Evolutionary conservation across 2,329 filamentous ascomycete species (phyloP), one percentile per base, ranked within the genome.

Genomic region (Colletotrichum sp.): DNA sequence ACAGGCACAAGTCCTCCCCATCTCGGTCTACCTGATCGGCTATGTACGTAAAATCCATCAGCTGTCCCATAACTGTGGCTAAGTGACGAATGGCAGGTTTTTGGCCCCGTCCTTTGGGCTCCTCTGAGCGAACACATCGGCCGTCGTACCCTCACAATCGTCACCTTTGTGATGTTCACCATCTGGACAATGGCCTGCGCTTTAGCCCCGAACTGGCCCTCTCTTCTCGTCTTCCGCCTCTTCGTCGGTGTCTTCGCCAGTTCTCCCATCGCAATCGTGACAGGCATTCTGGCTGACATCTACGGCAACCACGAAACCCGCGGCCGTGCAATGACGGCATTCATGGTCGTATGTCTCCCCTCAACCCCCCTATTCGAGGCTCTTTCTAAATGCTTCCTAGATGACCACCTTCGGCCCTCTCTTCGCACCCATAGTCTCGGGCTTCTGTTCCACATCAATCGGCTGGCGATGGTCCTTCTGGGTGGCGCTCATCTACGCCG

Each of bases 401-500:
- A 88, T 88, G 16, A 95, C 93, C 5, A 89, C 91, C 1, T 91
- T 91, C 60, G 93, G 93, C 1, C 93, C 92, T 1, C 87, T 94
- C n/a, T 82, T 93, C 4, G 91, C 92, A 1, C 93, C 93, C 4
- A 90, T 93, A 18, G 87, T 93, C 26, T 91, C 91, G 1, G 93
- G 93, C 12, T 94, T 89, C 82, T 89, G 91, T 52, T 86, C 90
- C 1, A 81, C 86, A 2, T 87, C 86, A 2, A 88, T 93, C 30
- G 90, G 89, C 30, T 95, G 93, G 93, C 88, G 91, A 56, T 95
- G 93, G 93, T 84, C 89, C 2, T 94, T 94, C 80, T 94, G 93
- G 90, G 88, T 95, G 28, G 93, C 87, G 16, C 86, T 94, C 18
- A 94, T 96, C 21, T 87, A 94, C 70, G 94, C 93, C 3, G 93